Base-by-base conservation (phyloP, 1,284 basidiomycete species). In the Fomes fomentarius region DNA sequence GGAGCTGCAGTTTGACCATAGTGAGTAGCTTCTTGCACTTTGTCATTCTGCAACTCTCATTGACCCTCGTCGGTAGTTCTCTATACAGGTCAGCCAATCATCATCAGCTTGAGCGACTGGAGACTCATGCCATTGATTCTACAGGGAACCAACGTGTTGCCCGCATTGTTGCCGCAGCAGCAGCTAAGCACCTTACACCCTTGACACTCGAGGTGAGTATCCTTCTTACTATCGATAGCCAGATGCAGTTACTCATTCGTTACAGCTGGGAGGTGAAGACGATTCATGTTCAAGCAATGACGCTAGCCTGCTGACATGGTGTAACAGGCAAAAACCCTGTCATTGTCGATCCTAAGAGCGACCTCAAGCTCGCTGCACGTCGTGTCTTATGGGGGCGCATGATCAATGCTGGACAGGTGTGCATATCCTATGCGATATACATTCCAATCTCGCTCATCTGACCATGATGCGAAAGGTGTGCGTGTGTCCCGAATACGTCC, bases 101-200 rank as follows among this genome's bases (percentile, higher is more conserved):
- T n/a, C n/a, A n/a, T n/a, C n/a, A n/a, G n/a, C n/a, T n/a, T n/a
- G n/a, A n/a, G n/a, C n/a, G n/a, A n/a, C n/a, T n/a, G n/a, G n/a
- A n/a, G n/a, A 30, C 3, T 6, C 19, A 14, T 17, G 25, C 11
- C 1, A 17, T 50, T 25, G 31, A 12, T 12, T 28, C 12, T n/a
- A 7, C 65, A 79, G 89, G 89, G 60, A 85, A 83, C 24, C 85
- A 82, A 9, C 85, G 86, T 15, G 85, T 97, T 9, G 94, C 82
- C 0, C 84, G 79, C 60, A 84, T 97, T 53, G 83, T 97, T 10
- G 85, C 89, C 7, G 74, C 79, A 0, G 94, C 94, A 0, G 94
- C 93, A 2, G 93, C 92, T 6, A 91, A 95, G 70, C 85, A 87
- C 50, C 74, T 96, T n/a, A 93, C 93, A 0, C 93, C 95, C 0